These are phyloP conservation scores for Fusarium hainanense DNA, from an alignment of 2,329 filamentous ascomycete species.

Conservation along the genomic window DNA sequence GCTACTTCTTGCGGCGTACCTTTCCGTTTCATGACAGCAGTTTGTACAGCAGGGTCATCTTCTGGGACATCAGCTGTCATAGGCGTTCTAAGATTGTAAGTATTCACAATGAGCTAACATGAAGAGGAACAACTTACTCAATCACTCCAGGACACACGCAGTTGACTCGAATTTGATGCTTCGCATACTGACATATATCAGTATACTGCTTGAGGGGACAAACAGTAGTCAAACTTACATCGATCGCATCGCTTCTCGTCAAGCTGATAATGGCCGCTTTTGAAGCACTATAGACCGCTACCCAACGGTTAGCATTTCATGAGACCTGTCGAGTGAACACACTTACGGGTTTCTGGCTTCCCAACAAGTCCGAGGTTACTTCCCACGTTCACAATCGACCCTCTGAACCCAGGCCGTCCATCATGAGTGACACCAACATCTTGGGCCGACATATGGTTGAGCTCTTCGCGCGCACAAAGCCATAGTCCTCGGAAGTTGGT, in stretches of 20 bases:
- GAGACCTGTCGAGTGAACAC: rapidly evolving
- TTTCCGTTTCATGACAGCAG: conserved; percentile 53
- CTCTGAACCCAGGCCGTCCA: conserved; percentile 52
- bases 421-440: conserved; percentile 56
- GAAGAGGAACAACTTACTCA: conserved; percentile 43
- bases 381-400: conserved; percentile 59
- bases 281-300: conserved; percentile 56
- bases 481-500: conserved; percentile 59
- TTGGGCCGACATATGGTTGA: conserved; percentile 57
- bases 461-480: conserved; percentile 57
- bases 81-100: conserved; percentile 49
- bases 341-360: conserved; percentile 55
- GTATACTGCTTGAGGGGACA: background rate
- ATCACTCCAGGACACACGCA: conserved; percentile 60
- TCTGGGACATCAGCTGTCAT: conserved; percentile 56
- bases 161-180: conserved; percentile 58
- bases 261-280: conserved; percentile 58
- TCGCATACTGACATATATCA: conserved; percentile 51
- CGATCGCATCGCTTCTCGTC: conserved; percentile 60
- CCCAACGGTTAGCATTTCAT: background rate
- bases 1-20: conserved; percentile 60
- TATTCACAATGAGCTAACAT: too few species aligned
- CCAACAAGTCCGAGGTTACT: conserved; percentile 57
- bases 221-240: conserved; percentile 46
- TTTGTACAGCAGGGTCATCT: conserved; percentile 49